These are phyloP conservation scores for Curvularia sp. DNA, from an alignment of 2,329 filamentous ascomycete genomes.

Conservation along the genomic window DNA sequence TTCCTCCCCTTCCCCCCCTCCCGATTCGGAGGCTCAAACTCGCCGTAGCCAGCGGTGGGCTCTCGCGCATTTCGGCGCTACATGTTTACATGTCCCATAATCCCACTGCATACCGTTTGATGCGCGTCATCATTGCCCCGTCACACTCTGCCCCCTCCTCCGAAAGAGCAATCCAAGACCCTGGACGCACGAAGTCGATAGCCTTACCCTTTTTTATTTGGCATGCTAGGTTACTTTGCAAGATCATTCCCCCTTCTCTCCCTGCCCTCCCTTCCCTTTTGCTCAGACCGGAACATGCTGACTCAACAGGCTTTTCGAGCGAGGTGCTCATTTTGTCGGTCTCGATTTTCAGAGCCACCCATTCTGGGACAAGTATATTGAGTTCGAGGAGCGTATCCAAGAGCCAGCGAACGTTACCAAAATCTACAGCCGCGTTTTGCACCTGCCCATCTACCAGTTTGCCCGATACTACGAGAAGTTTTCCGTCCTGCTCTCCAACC, in stretches of 20 bases:
- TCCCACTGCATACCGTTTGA: constrained; percentile 33
- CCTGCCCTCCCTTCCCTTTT: constrained; percentile 1
- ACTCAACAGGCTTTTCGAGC: constrained; percentile 80
- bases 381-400: constrained; percentile 85
- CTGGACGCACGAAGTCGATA: constrained; percentile 24
- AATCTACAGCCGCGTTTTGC: constrained; percentile 81
- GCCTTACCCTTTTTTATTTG: constrained; percentile 16
- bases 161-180: constrained; percentile 19
- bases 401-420: constrained; percentile 72
- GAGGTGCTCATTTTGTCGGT: constrained; percentile 82
- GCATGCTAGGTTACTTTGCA: constrained; percentile 29
- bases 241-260: constrained; percentile 14
- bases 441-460: constrained; percentile 95
- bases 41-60: constrained; percentile 36
- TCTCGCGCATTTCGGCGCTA: constrained; percentile 19
- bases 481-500: constrained; percentile 73
- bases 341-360: constrained; percentile 93
- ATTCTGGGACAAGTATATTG: constrained; percentile 99
- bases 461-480: constrained; percentile 93
- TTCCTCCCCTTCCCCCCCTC: constrained; percentile 31
- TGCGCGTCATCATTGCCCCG: constrained; percentile 53
- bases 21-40: constrained; percentile 37
- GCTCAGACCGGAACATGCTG: constrained; percentile 12
- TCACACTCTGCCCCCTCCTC: constrained; percentile 24
- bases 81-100: constrained; percentile 30